Evolutionary conservation across 192 early-diverging fungal species (phyloP).

Genomic region (Entomortierella lignicola): DNA sequence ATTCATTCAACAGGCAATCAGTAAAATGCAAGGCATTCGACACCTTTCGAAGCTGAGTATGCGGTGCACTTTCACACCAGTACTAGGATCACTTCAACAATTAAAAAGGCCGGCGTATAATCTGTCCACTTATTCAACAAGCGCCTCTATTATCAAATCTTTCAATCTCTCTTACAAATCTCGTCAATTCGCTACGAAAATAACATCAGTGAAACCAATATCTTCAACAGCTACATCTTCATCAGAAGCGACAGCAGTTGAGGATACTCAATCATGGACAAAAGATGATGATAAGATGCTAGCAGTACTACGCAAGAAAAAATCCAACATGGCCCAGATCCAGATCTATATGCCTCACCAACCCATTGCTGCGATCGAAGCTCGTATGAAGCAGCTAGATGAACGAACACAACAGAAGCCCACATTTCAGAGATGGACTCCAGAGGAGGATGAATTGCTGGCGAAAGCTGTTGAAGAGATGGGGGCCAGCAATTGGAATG

Average conservation of each 20-base stretch:
- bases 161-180: too few species aligned
- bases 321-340: slow-evolving; percentile 7
- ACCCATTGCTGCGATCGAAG: slow-evolving; percentile 13
- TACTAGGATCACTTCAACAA: neutral
- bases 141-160: too few species aligned
- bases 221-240: neutral
- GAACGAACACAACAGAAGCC: neutral
- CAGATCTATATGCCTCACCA: slow-evolving; percentile 34
- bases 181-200: too few species aligned
- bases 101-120: neutral
- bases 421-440: slow-evolving; percentile 38
- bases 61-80: too few species aligned
- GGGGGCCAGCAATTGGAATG: neutral
- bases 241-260: neutral
- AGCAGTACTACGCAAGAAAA: slow-evolving; percentile 1
- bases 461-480: slow-evolving; percentile 8
- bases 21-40: too few species aligned
- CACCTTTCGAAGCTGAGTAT: too few species aligned
- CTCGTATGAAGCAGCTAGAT: slow-evolving; percentile 3
- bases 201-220: too few species aligned
- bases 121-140: too few species aligned
- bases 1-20: too few species aligned
- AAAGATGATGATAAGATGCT: slow-evolving; percentile 22
- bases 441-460: slow-evolving; percentile 15
- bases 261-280: slow-evolving; percentile 10